Evolutionary conservation across 1,139 yeast genomes (phyloP), one percentile per base, ranked within the genome.

Genomic region (Sugiyamaella sp.): DNA sequence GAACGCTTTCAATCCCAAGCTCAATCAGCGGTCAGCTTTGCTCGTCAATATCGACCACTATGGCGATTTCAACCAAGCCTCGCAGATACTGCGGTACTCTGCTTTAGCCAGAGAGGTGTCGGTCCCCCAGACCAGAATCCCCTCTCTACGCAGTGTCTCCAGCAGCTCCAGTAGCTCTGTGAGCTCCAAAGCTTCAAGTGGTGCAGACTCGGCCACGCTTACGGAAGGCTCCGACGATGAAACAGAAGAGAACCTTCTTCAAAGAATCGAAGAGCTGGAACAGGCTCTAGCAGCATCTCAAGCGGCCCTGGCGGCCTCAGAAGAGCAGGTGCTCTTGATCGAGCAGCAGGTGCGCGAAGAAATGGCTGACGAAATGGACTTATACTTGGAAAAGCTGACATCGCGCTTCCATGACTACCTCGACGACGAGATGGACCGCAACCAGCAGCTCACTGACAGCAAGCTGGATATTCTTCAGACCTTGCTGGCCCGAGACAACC

Each of bases 41-140:
- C 61, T 85, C 24, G 79, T 85, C 38, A 86, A 85, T 46, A 71
- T 85, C 52, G 90, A 86, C 63, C 87, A 89, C 0, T 80, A 78
- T 59, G 86, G 86, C 21, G 72, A 70, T 51, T 81, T 82, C 24
- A 84, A 85, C 12, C 79, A 83, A 8, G 80, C 82, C 40, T 68
- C 81, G n/a, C 79, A 75, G 58, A 73, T 77, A 20, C 64, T 77
- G 49, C 60, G 75, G 49, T 75, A 75, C 51, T 67, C 75, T 2
- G 71, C 76, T 20, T 70, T 75, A 42, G 73, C 71, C 1, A 57
- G 68, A 12, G 67, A 68, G 12, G 63, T 68, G 19, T 54, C 61
- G 0, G 61, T 65, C 3, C 66, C 67, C 5, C 56, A 59, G 42
- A 52, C 60, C 21, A 42, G 64, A 22, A 54, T 60, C 41, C 54